A percentile compares a stretch with the other conserved stretches of the same genome.
These are phyloP conservation scores for Sequoia sempervirens DNA, from an alignment of 75 land plant species.

Conservation along the genomic window DNA sequence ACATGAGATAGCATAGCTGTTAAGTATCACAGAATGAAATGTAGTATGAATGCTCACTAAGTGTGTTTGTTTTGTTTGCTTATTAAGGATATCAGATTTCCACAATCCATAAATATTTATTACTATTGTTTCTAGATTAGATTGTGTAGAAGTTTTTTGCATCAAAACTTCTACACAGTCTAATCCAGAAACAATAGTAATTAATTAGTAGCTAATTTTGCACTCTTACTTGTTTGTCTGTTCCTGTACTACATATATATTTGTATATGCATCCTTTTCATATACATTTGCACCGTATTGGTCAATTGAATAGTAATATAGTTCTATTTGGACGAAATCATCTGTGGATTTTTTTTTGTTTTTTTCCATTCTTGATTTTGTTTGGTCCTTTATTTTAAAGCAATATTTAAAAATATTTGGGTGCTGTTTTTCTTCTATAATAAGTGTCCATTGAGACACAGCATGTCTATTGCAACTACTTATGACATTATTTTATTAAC, in stretches of 20 bases:
- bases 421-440: not conserved
- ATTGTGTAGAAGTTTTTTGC: no score
- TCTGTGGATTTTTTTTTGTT: not conserved
- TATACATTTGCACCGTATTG: not conserved
- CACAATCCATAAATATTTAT: no score
- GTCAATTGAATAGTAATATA: conserved; percentile 2
- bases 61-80: not conserved
- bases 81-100: no score
- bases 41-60: not conserved
- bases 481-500: not conserved
- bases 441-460: not conserved
- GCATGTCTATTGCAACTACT: not conserved
- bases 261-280: not conserved
- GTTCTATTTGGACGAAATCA: not conserved
- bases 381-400: not conserved
- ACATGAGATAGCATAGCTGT: not conserved
- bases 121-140: no score
- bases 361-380: not conserved
- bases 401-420: not conserved
- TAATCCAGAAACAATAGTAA: no score
- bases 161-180: no score
- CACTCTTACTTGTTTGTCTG: not conserved
- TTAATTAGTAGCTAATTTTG: not conserved
- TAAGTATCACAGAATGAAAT: not conserved
- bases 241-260: not conserved